These are phyloP conservation scores for Metschnikowia vanudenii DNA, from an alignment of 805 yeast species.

Conservation along the genomic window DNA sequence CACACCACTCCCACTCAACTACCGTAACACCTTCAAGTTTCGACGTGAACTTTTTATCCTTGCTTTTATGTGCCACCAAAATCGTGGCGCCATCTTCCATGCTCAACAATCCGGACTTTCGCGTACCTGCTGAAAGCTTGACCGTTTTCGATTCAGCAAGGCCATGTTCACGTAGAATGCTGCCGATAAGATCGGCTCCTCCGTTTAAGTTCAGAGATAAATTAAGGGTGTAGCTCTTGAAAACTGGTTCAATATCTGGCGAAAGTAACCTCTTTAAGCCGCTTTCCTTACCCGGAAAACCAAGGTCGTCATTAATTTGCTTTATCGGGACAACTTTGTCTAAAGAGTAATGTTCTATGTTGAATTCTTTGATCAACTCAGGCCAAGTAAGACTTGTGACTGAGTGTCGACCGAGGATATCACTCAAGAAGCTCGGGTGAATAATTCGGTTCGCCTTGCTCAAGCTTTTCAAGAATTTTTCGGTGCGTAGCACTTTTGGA, in stretches of 20 bases:
- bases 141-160: constrained; percentile 27
- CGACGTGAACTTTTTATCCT: constrained; percentile 28
- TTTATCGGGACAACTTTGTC: constrained; percentile 31
- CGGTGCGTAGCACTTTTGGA: constrained; percentile 81
- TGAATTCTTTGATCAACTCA: constrained; percentile 21
- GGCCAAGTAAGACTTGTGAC: constrained; percentile 25
- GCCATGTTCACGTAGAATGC: constrained; percentile 64
- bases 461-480: constrained; percentile 74
- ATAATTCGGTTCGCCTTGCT: constrained; percentile 54
- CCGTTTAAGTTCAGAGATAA: constrained; percentile 60
- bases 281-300: constrained; percentile 18
- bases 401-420: constrained; percentile 28
- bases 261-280: constrained; percentile 12
- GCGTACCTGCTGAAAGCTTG: constrained; percentile 20
- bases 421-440: constrained; percentile 47
- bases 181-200: constrained; percentile 53
- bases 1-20: constrained; percentile 67
- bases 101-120: constrained; percentile 17
- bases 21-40: constrained; percentile 27
- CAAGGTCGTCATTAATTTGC: constrained; percentile 34
- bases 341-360: constrained; percentile 32
- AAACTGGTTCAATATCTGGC: constrained; percentile 29
- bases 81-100: constrained; percentile 19
- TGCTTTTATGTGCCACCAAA: constrained; percentile 32
- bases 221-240: constrained; percentile 50